phyloP scores from a whole-genome alignment of 169 alveolate species.

The Cryptosporidium tyzzeri region DNA sequence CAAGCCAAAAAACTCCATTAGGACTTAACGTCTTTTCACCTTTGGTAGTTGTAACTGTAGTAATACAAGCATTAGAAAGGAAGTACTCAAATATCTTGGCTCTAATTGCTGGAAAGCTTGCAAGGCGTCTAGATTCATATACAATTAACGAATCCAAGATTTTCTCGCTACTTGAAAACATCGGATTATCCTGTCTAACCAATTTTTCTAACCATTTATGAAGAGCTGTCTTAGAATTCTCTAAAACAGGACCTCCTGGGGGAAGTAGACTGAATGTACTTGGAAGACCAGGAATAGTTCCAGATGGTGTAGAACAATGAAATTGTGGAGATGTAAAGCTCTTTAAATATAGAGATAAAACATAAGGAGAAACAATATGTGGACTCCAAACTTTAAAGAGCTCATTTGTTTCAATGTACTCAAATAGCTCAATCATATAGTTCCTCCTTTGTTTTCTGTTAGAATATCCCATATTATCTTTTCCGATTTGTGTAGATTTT shows the following conservation, averaged over 20 bases:
- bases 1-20: constrained; percentile 47
- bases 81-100: constrained; percentile 45
- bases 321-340: constrained; percentile 65
- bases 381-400: constrained; percentile 31
- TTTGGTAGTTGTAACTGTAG: constrained; percentile 69
- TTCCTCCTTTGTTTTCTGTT: constrained; percentile 21
- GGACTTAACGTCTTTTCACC: constrained; percentile 59
- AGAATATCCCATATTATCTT: not conserved
- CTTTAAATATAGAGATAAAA: constrained; percentile 39
- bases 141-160: constrained; percentile 49
- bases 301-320: constrained; percentile 64
- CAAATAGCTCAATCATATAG: constrained; percentile 33
- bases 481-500: not conserved
- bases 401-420: constrained; percentile 36
- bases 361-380: constrained; percentile 60
- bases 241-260: constrained; percentile 71
- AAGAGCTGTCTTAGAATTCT: constrained; percentile 56
- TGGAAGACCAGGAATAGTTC: constrained; percentile 30
- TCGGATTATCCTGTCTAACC: constrained; percentile 42
- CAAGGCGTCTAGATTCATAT: constrained; percentile 62
- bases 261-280: constrained; percentile 41
- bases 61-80: constrained; percentile 53
- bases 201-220: constrained; percentile 61
- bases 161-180: constrained; percentile 37
- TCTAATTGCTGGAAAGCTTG: constrained; percentile 53